These are phyloP conservation scores for Mentha longifolia DNA, from an alignment of 257 asterid species.

Conservation along the genomic window DNA sequence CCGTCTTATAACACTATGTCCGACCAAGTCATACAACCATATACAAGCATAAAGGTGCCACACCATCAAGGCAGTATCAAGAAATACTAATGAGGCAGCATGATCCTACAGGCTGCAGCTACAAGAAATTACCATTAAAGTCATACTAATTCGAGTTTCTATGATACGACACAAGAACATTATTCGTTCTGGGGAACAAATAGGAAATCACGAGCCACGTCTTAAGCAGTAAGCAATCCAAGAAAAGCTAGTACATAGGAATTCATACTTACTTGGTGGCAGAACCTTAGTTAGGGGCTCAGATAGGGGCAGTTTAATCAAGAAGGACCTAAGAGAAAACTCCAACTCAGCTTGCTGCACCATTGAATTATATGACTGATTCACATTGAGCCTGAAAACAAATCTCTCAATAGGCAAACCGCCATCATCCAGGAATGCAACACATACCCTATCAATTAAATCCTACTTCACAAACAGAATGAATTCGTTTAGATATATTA, in stretches of 20 bases:
- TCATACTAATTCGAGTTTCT: neutral
- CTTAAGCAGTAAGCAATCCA: constrained; percentile 13
- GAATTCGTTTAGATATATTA: neutral
- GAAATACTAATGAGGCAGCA: constrained; percentile 1
- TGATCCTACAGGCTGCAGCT: neutral
- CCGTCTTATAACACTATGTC: neutral
- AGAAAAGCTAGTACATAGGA: constrained; percentile 6
- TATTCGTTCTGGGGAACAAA: neutral
- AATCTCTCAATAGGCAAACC: constrained; percentile 78
- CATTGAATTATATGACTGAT: constrained; percentile 59
- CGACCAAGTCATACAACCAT: neutral
- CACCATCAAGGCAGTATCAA: no score
- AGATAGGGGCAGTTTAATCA: constrained; percentile 78
- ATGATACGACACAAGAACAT: neutral
- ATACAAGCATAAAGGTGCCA: no score
- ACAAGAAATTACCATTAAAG: neutral
- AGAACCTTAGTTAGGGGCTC: constrained; percentile 68
- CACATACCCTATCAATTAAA: constrained; percentile 57
- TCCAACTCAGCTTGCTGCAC: constrained; percentile 73
- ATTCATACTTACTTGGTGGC: constrained; percentile 57
- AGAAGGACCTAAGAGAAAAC: constrained; percentile 80
- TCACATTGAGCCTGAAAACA: constrained; percentile 76
- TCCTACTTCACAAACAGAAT: constrained; percentile 50
- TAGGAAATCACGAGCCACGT: neutral
- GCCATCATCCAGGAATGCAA: neutral